Evolutionary conservation across 805 yeast species (phyloP).

Genomic region (Candida taoyuanica): DNA sequence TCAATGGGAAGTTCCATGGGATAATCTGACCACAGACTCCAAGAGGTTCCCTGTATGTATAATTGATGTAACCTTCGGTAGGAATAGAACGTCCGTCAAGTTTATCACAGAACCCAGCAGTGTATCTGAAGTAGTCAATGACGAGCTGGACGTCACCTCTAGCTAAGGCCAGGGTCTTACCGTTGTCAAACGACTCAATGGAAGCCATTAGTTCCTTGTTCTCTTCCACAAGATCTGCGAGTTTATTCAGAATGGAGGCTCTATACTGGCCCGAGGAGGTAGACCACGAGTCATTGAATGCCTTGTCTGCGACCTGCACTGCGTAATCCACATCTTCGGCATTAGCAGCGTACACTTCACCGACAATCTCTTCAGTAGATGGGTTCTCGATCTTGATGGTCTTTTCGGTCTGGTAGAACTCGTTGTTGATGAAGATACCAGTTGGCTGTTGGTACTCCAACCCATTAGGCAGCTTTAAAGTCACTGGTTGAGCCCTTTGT

Average conservation of each 20-base stretch:
- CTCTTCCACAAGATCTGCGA: constrained; percentile 67
- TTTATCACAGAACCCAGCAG: constrained; percentile 73
- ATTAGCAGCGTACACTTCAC: constrained; percentile 53
- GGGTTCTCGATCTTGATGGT: constrained; percentile 55
- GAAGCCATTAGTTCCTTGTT: constrained; percentile 58
- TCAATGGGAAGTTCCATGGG: constrained; percentile 82
- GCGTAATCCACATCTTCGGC: constrained; percentile 66
- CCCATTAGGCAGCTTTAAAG: constrained; percentile 62
- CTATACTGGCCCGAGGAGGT: constrained; percentile 53
- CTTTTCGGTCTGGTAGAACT: constrained; percentile 57
- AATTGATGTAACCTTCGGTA: constrained; percentile 59
- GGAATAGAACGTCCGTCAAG: constrained; percentile 59
- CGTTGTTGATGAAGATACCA: constrained; percentile 85
- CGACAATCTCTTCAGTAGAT: constrained; percentile 57
- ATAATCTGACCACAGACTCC: constrained; percentile 83
- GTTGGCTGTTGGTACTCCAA: constrained; percentile 70
- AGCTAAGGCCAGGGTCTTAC: constrained; percentile 65
- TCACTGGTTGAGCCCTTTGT: constrained; percentile 31
- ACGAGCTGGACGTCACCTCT: constrained; percentile 65
- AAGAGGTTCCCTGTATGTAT: constrained; percentile 67
- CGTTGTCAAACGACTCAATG: constrained; percentile 73
- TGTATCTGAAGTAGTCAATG: constrained; percentile 60
- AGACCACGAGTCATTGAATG: constrained; percentile 58
- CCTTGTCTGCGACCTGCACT: constrained; percentile 60
- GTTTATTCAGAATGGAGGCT: constrained; percentile 46